Evolutionary conservation across 2,329 filamentous ascomycete genomes (phyloP).

Genomic region (Pseudogymnoascus sp.): DNA sequence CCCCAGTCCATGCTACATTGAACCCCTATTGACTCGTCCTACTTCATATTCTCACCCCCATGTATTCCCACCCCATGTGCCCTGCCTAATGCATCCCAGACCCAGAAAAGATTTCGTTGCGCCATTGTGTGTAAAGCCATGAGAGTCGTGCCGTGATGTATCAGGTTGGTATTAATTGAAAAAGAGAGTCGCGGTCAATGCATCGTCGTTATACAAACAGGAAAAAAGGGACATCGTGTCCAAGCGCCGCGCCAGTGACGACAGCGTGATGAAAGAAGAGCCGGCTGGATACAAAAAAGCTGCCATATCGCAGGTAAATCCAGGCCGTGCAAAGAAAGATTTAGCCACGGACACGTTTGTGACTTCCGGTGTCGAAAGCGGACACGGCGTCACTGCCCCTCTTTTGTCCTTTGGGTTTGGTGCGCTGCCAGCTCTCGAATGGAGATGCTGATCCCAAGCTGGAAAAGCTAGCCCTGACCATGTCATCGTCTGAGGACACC

Average conservation of each 20-base stretch:
- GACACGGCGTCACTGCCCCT: neutral
- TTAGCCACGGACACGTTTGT: neutral
- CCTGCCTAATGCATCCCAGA: neutral
- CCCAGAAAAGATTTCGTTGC: neutral
- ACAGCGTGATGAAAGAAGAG: neutral
- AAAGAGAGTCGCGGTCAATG: neutral
- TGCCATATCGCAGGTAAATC: neutral
- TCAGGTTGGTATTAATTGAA: neutral
- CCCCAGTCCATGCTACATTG: neutral
- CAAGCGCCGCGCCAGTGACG: neutral
- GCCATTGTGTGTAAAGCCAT: neutral
- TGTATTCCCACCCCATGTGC: neutral
- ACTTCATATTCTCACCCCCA: neutral
- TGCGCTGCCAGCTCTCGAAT: conserved; percentile 61
- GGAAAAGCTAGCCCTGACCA: conserved; percentile 26
- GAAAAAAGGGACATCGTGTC: neutral
- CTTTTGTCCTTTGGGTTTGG: conserved; percentile 36
- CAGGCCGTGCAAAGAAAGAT: neutral
- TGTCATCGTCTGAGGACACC: conserved; percentile 11
- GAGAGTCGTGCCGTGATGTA: neutral
- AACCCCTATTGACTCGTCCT: neutral
- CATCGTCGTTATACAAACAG: neutral
- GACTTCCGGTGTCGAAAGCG: neutral
- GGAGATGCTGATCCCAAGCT: conserved; percentile 27
- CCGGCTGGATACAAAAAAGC: neutral